Evolutionary conservation across 2,329 filamentous ascomycete genomes (phyloP), one percentile per base, ranked within the genome.

Genomic region (Phialemonium atrogriseum): DNA sequence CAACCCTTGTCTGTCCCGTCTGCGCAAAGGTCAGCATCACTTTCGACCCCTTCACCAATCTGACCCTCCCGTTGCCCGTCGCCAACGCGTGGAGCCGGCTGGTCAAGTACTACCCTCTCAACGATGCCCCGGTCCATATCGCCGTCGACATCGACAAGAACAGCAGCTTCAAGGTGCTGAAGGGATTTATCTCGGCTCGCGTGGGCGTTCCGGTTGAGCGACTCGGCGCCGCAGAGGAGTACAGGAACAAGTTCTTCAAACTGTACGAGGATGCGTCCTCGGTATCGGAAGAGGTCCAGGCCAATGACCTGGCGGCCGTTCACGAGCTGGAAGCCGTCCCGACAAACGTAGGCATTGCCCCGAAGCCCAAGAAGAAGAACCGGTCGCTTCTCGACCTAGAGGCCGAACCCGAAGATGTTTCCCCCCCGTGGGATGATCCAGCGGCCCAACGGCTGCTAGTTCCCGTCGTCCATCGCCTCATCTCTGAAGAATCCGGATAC

Each of bases 11-110:
- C 41, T 98, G 91, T 51, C 91, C 91, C 0, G 73, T 72, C 7
- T 98, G 91, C 55, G 73, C 81, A 45, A 98, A 96, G 61, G 83
- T 96, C 58, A 95, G 88, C 71, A 94, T 98, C 47, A 96, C 91
- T 0, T 98, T 98, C 50, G 91, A 98, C 53, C 91, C 91, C 1
- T 98, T 94, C 66, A 95, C 87, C 56, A 91, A 93, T 43, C 62
- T 98, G 37, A 95, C 91, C 0, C 64, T 98, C 15, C 91, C 93
- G 35, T 64, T 98, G 20, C 91, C 91, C 0, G 76, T 94, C 33
- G 82, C 91, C 53, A 87, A 81, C 42, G 71, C 85, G 26, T 94
- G 86, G 82, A 69, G 66, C 36, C 80, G 81, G 42, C 68, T 70
- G 1, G 64, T 96, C 44, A 80, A 74, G 34, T 95, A 83, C 52